Evolutionary conservation across 1,284 basidiomycete genomes (phyloP), one percentile per base, ranked within the genome.

Genomic region (Leucoagaricus sp.): DNA sequence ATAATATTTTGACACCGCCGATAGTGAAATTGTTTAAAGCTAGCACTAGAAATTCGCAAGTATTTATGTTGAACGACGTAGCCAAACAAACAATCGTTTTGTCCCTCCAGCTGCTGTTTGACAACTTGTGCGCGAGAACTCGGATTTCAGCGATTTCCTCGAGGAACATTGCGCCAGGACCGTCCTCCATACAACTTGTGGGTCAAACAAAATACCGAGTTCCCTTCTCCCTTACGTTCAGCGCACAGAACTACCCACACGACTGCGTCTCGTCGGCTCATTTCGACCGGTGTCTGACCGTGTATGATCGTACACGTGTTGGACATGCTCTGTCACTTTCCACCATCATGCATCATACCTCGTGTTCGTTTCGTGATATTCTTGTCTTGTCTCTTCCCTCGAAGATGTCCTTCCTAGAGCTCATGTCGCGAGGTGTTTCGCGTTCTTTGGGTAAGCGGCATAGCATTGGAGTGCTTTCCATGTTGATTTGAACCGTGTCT

Each of bases 311-410:
- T 17, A 4, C 54, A 55, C 54, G 48, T 55, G 54, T 55, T 31
- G n/a, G n/a, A 28, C 54, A 49, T 47, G 52, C 52, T 13, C 15
- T 17, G 1, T 29, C 7, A 31, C 28, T n/a, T 15, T 26, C 25
- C 25, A 45, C 38, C 53, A 38, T 33, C 8, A 21, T 8, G 54
- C 53, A 38, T 33, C 8, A 21, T 8, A 48, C 54, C 46, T 55
- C 54, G 17, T 55, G 53, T 23, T 44, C 42, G 54, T 55, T 55
- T 55, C 31, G 25, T 4, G n/a, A 36, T 29, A 17, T 19, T 55
- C 47, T 34, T 42, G 45, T 34, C 40, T 50, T 42, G 28, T 36
- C 48, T 40, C 46, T 42, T 19, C 25, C 8, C 12, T 23, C 26
- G 19, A 23, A 47, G 47, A n/a, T 19, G 21, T 13, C 10, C 36